Evolutionary conservation across 768 basidiomycete genomes (phyloP).

Genomic region (Amanita brunnescens): DNA sequence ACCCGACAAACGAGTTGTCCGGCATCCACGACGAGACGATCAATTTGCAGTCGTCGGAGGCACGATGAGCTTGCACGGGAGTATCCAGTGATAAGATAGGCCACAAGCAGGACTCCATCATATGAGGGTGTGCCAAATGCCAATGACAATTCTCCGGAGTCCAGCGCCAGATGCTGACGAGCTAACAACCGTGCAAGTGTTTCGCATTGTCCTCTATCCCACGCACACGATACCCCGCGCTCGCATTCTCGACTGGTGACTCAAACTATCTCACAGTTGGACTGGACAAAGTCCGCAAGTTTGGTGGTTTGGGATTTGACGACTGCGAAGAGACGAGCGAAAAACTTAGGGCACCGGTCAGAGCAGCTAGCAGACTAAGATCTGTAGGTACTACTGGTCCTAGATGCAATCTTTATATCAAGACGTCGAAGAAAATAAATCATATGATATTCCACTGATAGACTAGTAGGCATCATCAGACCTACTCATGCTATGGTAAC

Average conservation of each 20-base stretch:
- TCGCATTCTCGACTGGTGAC: constrained; percentile 59
- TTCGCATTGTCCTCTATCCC: constrained; percentile 71
- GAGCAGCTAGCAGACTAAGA: too few species aligned
- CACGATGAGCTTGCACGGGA: constrained; percentile 59
- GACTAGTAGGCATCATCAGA: too few species aligned
- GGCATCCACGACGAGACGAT: constrained; percentile 66
- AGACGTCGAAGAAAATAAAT: too few species aligned
- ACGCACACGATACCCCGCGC: constrained; percentile 60
- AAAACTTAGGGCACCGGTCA: too few species aligned
- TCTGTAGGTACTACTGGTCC: too few species aligned
- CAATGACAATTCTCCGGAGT: background rate
- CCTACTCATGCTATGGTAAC: too few species aligned
- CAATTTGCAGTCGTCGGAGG: constrained; percentile 71
- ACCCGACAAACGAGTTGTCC: constrained; percentile 57
- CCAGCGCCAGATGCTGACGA: background rate
- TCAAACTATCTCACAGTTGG: constrained; percentile 74
- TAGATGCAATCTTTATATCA: too few species aligned
- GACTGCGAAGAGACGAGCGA: constrained; percentile 33
- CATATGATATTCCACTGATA: too few species aligned
- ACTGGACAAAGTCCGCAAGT: constrained; percentile 71
- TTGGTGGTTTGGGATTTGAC: constrained; percentile 70
- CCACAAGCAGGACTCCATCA: constrained; percentile 63
- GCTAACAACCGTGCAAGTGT: constrained; percentile 36
- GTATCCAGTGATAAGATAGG: constrained; percentile 61
- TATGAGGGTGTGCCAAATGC: constrained; percentile 58